A percentile compares a stretch with the other conserved stretches of the same genome.
Evolutionary conservation across 1,284 basidiomycete species (phyloP).

Genomic region (Volvariella surrecta): DNA sequence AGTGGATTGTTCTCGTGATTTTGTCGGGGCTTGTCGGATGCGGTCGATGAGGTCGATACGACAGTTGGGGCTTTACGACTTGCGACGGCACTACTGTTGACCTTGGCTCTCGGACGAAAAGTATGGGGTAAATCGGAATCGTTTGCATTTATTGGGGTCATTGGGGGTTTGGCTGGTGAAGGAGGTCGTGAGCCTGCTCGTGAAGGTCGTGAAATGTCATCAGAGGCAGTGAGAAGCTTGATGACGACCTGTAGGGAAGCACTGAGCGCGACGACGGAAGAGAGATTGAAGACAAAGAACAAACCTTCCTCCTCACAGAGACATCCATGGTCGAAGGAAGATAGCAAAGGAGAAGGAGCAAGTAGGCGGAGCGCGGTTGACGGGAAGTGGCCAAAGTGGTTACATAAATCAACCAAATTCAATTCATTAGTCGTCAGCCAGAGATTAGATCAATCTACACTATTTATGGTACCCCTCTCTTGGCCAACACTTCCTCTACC

Average conservation of each 20-base stretch:
- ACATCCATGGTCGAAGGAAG: constrained; percentile 20
- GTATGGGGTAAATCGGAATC: constrained; percentile 19
- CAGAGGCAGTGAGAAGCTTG: constrained; percentile 13
- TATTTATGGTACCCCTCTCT: constrained; percentile 28
- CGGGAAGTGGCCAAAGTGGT: neutral
- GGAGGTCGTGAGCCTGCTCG: constrained; percentile 19
- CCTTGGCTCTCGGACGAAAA: constrained; percentile 49
- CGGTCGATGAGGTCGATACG: neutral
- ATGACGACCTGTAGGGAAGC: constrained; percentile 32
- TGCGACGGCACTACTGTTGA: constrained; percentile 39
- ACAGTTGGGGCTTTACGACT: constrained; percentile 34
- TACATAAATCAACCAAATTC: constrained; percentile 1
- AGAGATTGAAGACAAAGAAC: constrained; percentile 8
- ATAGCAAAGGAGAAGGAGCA: constrained; percentile 4
- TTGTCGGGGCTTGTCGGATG: neutral
- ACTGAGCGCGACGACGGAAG: constrained; percentile 3
- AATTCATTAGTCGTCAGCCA: constrained; percentile 5
- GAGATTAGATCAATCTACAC: constrained; percentile 1
- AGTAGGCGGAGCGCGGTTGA: constrained; percentile 2
- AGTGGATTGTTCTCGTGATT: neutral
- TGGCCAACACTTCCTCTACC: constrained; percentile 59
- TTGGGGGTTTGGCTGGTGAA: constrained; percentile 37
- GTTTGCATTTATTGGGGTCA: constrained; percentile 16
- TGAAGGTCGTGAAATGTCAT: constrained; percentile 21
- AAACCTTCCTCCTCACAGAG: constrained; percentile 34